These are phyloP conservation scores for Coemansia sp. DNA, from an alignment of 192 early-diverging fungal species.

Conservation along the genomic window DNA sequence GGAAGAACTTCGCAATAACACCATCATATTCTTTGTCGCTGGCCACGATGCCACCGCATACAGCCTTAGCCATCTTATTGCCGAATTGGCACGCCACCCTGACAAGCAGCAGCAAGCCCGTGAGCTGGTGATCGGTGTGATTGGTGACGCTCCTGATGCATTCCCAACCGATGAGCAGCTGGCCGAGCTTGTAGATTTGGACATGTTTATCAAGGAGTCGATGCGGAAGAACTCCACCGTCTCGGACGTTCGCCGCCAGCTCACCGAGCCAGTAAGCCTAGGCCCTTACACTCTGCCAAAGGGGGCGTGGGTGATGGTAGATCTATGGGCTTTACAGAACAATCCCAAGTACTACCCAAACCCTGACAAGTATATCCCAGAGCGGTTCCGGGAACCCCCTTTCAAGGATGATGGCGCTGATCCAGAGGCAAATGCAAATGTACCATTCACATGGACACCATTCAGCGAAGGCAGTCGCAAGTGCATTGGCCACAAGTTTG, in stretches of 20 bases:
- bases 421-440: conserved; percentile 5
- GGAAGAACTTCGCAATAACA: conserved; percentile 54
- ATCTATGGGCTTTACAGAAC: conserved; percentile 59
- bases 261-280: conserved; percentile 52
- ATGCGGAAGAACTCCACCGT: conserved; percentile 49
- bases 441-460: conserved; percentile 55
- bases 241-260: conserved; percentile 33
- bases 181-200: conserved; percentile 48
- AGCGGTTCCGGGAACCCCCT: conserved; percentile 34
- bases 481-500: conserved; percentile 63
- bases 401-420: neutral
- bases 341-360: conserved; percentile 50
- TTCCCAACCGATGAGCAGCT: conserved; percentile 57
- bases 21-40: conserved; percentile 58
- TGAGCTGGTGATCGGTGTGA: conserved; percentile 35
- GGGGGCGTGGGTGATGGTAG: conserved; percentile 55
- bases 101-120: conserved; percentile 48
- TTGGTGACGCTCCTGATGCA: conserved; percentile 52
- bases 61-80: conserved; percentile 42
- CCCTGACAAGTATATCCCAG: conserved; percentile 55
- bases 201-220: conserved; percentile 56
- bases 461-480: conserved; percentile 61
- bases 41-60: conserved; percentile 57
- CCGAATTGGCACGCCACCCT: conserved; percentile 54
- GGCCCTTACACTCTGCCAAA: conserved; percentile 55